Base-by-base conservation (phyloP, 2,329 filamentous ascomycete genomes). In the Sclerotinia glacialis region DNA sequence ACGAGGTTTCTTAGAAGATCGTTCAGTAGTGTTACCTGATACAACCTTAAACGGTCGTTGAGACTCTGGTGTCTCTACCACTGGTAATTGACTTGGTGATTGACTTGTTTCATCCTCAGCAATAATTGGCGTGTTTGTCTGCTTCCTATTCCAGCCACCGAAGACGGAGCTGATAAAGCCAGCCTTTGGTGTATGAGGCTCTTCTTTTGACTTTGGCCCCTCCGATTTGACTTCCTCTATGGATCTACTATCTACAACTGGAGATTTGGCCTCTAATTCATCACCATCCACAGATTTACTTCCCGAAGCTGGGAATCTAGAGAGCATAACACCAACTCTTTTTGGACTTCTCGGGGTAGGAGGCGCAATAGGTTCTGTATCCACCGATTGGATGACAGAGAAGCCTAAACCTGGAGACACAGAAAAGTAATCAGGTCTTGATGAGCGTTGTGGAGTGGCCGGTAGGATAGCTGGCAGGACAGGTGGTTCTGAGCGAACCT, bases 41-140 rank as follows among this genome's bases (percentile, higher is more conserved):
- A 89, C 81, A 72, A 88, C 85, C 75, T 81, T 85, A 72, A 91
- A 83, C 0, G 85, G 85, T 21, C 79, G 80, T 72, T 85, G 82
- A 0, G 83, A 86, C 67, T 86, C 81, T 69, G 86, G 82, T 58
- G 80, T 82, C 3, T 71, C 28, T 70, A 82, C 80, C 63, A 80
- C 77, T 18, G 80, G 80, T 47, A 83, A 83, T 70, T 87, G 83
- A 56, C 77, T 79, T 21, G 79, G 80, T 44, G 83, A 83, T 70
- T 88, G 85, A 52, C 83, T 80, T 3, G 86, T 86, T 69, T 86
- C 84, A 72, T 91, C 88, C 74, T 90, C 87, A 3, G 86, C 85
- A 74, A 90, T 87, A 61, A 85, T 73, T 11, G 81, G 80, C 0
- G 59, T 18, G 64, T 23, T 31, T n/a, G 78, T 76, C 72, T 26